phyloP scores from a whole-genome alignment of 2,329 filamentous ascomycete species.

The Penicillium sumatraense region DNA sequence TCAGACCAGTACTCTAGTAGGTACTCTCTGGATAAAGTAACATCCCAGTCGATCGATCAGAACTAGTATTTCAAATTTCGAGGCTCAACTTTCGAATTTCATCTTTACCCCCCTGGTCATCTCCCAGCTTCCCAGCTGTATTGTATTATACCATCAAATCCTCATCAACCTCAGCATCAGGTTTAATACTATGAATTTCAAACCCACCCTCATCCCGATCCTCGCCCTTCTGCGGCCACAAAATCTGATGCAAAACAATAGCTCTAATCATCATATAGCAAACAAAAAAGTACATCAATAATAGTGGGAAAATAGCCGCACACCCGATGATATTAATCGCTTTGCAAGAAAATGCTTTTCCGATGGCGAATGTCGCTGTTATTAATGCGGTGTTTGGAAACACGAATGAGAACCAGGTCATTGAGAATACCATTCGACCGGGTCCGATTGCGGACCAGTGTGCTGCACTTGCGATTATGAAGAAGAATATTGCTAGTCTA shows the following conservation, averaged over 20 bases:
- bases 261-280: slow-evolving; percentile 72
- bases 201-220: slow-evolving; percentile 67
- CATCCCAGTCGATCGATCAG: too few species aligned
- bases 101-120: too few species aligned
- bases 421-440: slow-evolving; percentile 72
- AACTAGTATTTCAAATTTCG: too few species aligned
- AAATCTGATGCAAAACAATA: slow-evolving; percentile 67
- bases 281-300: slow-evolving; percentile 71
- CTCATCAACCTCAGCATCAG: slow-evolving; percentile 26
- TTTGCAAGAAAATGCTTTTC: slow-evolving; percentile 61
- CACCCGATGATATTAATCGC: slow-evolving; percentile 71
- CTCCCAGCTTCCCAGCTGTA: too few species aligned
- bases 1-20: too few species aligned
- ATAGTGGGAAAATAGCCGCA: slow-evolving; percentile 67
- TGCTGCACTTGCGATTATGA: slow-evolving; percentile 76
- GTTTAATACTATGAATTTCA: slow-evolving; percentile 40
- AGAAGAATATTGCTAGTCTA: slow-evolving; percentile 79
- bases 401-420: slow-evolving; percentile 85
- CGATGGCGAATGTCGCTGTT: slow-evolving; percentile 74
- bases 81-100: not conserved
- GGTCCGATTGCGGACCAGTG: slow-evolving; percentile 69
- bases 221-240: slow-evolving; percentile 76
- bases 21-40: too few species aligned
- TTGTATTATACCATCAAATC: slow-evolving; percentile 17
- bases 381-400: slow-evolving; percentile 78